These are phyloP conservation scores for Diaporthe humulicola DNA, from an alignment of 2,329 filamentous ascomycete species.

Conservation along the genomic window DNA sequence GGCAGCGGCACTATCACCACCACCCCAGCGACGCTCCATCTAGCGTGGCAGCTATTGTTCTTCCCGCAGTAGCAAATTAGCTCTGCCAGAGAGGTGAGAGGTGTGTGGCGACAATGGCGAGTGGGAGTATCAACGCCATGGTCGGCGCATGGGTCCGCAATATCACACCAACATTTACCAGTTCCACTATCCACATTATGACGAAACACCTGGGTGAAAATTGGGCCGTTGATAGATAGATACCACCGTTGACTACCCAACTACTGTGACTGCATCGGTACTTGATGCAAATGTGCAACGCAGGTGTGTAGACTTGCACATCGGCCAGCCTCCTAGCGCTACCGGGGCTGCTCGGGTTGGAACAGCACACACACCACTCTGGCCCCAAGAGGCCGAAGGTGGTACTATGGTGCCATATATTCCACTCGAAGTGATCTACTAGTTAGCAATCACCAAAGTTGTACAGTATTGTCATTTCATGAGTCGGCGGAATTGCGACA, in stretches of 20 bases:
- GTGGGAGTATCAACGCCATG: background rate
- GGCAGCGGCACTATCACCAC: background rate
- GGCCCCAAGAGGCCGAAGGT: background rate
- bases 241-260: background rate
- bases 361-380: background rate
- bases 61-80: background rate
- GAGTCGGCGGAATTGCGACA: background rate
- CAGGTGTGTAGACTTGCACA: background rate
- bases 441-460: background rate
- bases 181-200: constrained; percentile 1
- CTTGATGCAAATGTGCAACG: background rate
- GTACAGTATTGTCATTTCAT: background rate
- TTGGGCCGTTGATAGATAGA: background rate
- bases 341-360: too few species aligned
- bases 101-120: constrained; percentile 7
- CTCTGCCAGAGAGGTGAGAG: background rate
- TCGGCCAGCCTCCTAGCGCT: background rate
- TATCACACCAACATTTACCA: background rate
- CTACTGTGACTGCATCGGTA: background rate
- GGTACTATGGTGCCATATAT: background rate
- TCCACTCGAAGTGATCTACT: background rate
- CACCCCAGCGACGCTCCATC: background rate
- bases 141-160: background rate
- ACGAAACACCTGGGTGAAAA: constrained; percentile 8
- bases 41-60: constrained; percentile 4